Base-by-base conservation (phyloP, 2,329 filamentous ascomycete species). In the Ophiostoma perfectum region DNA sequence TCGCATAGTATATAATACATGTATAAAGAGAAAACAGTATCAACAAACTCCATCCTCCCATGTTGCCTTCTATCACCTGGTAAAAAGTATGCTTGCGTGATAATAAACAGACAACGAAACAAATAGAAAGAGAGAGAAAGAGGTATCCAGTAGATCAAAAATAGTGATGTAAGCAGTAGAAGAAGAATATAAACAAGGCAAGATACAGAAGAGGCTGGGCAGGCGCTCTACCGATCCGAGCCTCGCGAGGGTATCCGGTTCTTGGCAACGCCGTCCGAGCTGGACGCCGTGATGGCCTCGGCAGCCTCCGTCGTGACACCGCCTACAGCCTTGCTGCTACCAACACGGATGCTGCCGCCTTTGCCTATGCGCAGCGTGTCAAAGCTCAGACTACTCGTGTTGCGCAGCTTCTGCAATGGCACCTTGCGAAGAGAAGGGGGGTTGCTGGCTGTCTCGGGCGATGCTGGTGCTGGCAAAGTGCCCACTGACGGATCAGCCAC, bases 371-470 rank as follows among this genome's bases (percentile, higher is more conserved):
- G 42, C 16, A 74, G 70, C 5, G 75, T 74, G 68, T 76, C 76
- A 12, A 79, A 70, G 68, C 76, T 77, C 12, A 78, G 71, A 69
- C 71, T 74, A 70, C 75, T 76, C 3, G 72, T 72, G 47, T 70
- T 73, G 67, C 76, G 78, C 18, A 73, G 72, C 74, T 73, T 47
- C 75, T 72, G 62, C 69, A 73, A 70, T 36, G 69, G 7, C 42
- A 49, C 55, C 36, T 66, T 70, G 39, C 66, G 64, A 5, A 65
- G n/a, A 27, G 63, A 12, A 4, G 63, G 42, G 9, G 36, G 8
- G 16, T 44, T 63, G 60, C 5, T 14, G 14, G 55, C 11, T 39
- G 55, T 60, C 27, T 12, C 5, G 55, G 27, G 27, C 27, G 55
- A 49, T 16, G 42, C 42, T 36, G 42, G 7, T 16, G 38, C 60